A percentile compares a stretch with the other conserved stretches of the same genome.
Conservation (phyloP, 441 rosid genomes). For the Arabidopsis hybrid region DNA sequence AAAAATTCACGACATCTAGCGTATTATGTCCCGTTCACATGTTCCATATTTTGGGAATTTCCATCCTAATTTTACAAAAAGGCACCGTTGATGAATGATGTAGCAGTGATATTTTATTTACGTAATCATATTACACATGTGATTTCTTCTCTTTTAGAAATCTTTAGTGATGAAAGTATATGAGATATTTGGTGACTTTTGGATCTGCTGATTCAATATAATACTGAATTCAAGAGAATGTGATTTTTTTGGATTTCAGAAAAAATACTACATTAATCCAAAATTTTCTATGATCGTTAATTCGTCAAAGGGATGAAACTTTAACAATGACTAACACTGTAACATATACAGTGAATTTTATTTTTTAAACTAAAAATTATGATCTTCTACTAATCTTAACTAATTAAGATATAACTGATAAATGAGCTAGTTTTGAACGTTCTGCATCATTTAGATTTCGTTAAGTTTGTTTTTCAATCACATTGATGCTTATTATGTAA, state of each 20-base stretch:
- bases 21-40: conserved; percentile 38
- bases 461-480: no score
- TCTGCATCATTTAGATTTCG: no score
- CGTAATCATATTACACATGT: conserved; percentile 29
- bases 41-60: conserved; percentile 31
- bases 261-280: background rate
- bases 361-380: no score
- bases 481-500: no score
- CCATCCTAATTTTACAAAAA: background rate
- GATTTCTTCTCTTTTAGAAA: conserved; percentile 11
- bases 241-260: background rate
- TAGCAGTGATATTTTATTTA: background rate
- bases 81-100: background rate
- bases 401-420: no score
- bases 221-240: background rate
- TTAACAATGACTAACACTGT: no score
- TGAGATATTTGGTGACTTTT: conserved; percentile 3
- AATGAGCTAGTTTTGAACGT: no score
- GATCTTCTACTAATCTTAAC: no score
- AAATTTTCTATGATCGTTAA: background rate
- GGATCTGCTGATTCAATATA: background rate
- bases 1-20: conserved; percentile 29
- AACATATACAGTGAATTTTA: no score
- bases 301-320: no score
- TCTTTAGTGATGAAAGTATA: conserved; percentile 5